Evolutionary conservation across 176 grass and related monocot genomes (phyloP).

Genomic region (Thalia dealbata): DNA sequence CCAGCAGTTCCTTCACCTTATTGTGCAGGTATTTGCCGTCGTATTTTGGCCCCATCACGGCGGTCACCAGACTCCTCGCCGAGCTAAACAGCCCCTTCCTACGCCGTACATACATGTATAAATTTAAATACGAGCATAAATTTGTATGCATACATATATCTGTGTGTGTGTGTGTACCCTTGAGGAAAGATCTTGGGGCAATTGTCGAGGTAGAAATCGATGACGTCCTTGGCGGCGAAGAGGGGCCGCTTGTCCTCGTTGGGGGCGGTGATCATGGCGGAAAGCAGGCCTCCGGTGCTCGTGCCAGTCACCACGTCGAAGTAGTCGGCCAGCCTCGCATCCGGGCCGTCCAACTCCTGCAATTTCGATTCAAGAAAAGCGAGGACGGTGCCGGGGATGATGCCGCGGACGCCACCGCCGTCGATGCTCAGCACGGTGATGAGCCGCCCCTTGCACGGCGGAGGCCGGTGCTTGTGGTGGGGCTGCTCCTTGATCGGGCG

Average conservation of each 20-base stretch:
- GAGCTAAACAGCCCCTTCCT: not conserved
- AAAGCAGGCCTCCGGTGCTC: not conserved
- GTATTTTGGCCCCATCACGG: constrained; percentile 30
- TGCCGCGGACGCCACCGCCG: not conserved
- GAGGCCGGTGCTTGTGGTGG: not conserved
- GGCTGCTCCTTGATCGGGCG: too few species aligned
- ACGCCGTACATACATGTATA: too few species aligned
- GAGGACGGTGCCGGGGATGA: not conserved
- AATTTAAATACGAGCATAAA: too few species aligned
- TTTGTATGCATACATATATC: too few species aligned
- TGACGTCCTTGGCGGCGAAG: not conserved
- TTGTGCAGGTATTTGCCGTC: constrained; percentile 38
- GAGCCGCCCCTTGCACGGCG: not conserved
- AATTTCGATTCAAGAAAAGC: not conserved
- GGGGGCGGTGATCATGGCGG: not conserved
- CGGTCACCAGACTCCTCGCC: not conserved
- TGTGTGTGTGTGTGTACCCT: not conserved
- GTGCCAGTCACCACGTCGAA: not conserved
- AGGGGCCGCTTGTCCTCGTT: not conserved
- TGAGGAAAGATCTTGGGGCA: constrained; percentile 5
- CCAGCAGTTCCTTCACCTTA: constrained; percentile 28
- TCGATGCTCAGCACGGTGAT: not conserved
- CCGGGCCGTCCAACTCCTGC: not conserved
- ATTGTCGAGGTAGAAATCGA: not conserved
- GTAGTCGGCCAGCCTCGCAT: not conserved